Conservation (phyloP, 2,329 filamentous ascomycete genomes). For the Diaporthe humulicola region DNA sequence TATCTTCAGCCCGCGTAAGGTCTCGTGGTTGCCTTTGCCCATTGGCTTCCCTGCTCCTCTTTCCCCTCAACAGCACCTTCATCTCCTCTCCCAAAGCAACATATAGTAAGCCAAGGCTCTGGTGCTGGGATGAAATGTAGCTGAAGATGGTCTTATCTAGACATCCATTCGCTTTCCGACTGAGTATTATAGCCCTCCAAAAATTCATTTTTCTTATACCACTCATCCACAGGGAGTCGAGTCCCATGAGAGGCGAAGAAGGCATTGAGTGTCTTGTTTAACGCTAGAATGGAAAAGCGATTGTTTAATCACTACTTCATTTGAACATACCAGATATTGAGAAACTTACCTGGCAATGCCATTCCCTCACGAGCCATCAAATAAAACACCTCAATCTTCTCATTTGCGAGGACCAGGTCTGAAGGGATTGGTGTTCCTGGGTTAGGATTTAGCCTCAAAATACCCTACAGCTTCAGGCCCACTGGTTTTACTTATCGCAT, state of each 20-base stretch:
- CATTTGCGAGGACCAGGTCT: neutral
- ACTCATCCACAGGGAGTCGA: neutral
- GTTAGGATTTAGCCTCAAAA: neutral
- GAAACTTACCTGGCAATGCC: neutral
- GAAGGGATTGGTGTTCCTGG: conserved; percentile 10
- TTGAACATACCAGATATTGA: neutral
- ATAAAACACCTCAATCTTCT: neutral
- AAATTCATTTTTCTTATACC: conserved; percentile 8
- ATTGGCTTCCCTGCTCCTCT: neutral
- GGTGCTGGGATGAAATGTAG: neutral
- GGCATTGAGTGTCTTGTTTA: conserved; percentile 2
- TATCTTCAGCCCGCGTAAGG: neutral
- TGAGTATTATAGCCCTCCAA: conserved; percentile 1
- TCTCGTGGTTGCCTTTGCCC: neutral
- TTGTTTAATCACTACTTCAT: neutral
- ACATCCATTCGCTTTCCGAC: conserved; percentile 2
- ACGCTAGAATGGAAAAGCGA: neutral
- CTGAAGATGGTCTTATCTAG: neutral
- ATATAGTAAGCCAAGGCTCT: neutral
- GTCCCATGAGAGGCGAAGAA: conserved; percentile 3
- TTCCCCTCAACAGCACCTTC: neutral
- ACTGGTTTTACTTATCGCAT: neutral
- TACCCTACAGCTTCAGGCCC: neutral
- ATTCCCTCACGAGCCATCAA: conserved; percentile 2
- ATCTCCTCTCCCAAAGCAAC: neutral